phyloP scores from a whole-genome alignment of 495 filamentous ascomycete species.

The Coniosporium apollinis region DNA sequence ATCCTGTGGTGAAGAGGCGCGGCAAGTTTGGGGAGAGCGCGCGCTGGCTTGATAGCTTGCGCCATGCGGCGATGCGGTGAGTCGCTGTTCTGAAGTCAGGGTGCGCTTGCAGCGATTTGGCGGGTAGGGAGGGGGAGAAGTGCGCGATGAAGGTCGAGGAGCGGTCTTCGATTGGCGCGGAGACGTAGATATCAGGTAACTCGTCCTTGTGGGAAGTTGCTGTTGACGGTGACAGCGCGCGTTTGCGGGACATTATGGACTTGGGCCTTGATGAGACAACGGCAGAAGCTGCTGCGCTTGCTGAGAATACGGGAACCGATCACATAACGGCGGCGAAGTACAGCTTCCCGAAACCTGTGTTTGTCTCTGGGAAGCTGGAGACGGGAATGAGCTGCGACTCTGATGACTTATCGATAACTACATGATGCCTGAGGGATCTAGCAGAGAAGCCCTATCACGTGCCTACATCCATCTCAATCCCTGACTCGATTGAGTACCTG shows the following conservation, averaged over 20 bases:
- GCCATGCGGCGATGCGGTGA: constrained; percentile 29
- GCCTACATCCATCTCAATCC: too few relatives aligned
- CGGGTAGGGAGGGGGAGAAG: constrained; percentile 23
- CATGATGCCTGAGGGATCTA: too few relatives aligned
- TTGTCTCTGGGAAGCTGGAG: too few relatives aligned
- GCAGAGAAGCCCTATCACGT: too few relatives aligned
- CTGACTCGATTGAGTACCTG: too few relatives aligned
- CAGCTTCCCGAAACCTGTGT: too few relatives aligned
- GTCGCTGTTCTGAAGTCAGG: constrained; percentile 21
- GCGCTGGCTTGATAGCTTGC: constrained; percentile 17
- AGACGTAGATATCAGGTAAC: constrained; percentile 15
- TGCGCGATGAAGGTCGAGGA: constrained; percentile 25
- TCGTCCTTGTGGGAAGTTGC: constrained; percentile 1
- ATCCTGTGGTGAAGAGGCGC: constrained; percentile 19
- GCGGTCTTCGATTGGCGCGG: constrained; percentile 23
- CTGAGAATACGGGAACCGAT: too few relatives aligned
- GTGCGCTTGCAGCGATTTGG: constrained; percentile 18
- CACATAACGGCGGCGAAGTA: too few relatives aligned
- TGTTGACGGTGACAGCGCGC: constrained; percentile 9
- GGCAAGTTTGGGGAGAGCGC: constrained; percentile 8
- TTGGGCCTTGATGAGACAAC: too few relatives aligned
- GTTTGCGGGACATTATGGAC: constrained; percentile 20
- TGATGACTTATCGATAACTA: too few relatives aligned
- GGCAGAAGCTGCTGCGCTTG: too few relatives aligned
- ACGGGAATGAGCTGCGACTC: too few relatives aligned